Base-by-base conservation (phyloP, 1,139 yeast species). In the Blastobotrys aristatus region DNA sequence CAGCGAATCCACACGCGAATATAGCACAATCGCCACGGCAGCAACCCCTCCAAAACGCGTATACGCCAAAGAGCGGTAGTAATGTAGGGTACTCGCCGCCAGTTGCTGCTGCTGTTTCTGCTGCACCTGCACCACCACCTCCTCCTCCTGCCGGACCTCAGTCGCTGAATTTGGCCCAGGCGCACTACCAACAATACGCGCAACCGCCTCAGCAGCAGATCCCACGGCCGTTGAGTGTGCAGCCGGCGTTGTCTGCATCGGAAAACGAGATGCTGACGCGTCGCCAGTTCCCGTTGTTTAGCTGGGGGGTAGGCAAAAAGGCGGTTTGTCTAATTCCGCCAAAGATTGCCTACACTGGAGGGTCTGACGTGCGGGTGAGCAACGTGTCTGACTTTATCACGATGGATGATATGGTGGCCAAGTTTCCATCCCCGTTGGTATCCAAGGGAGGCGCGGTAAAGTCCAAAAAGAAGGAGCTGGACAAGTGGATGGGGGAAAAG, bases 261-360 rank as follows among this genome's bases (percentile, higher is more conserved):
- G 61, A 60, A 24, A 58, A 58, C 40, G 73, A 72, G 45, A 58
- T 63, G 21, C 53, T 67, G 22, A 44, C 57, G 31, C 49, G 54
- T 13, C 71, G 86, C 49, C 96, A 87, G 62, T 85, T 84, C 63
- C 96, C 96, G 0, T 64, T 89, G 31, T 84, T 88, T 62, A 72
- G 76, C 49, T 89, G 95, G 86, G 77, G 86, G 41, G 67, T 71
- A 33, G 69, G 76, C 4, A 70, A 71, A 10, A 74, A 69, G 44
- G 62, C 76, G 17, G 73, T 74, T 1, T 68, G 70, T 33, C 70
- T 73, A 45, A 58, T 77, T 32, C 81, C 84, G 4, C 58, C 70
- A 4, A 50, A 58, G 13, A 58, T 65, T 36, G 59, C 66, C 1
- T 63, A 60, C 46, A 50, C 58, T 4, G 52, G 58, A 3, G 50